phyloP scores from a whole-genome alignment of 2,329 filamentous ascomycete genomes.

The Ophiostoma novo-ulmi region DNA sequence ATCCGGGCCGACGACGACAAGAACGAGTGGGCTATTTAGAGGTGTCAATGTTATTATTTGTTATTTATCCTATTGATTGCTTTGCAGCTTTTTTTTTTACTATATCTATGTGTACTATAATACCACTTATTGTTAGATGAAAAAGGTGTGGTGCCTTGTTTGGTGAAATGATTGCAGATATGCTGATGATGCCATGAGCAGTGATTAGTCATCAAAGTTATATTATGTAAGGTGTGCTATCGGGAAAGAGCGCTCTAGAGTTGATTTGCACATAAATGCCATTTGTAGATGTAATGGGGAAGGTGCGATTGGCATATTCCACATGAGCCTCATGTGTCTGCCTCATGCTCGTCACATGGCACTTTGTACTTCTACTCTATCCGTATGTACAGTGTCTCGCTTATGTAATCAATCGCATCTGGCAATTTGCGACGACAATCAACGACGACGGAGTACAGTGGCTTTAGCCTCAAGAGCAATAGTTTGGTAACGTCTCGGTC shows the following conservation, averaged over 20 bases:
- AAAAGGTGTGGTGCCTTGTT: too few species aligned
- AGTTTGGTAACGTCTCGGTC: neutral
- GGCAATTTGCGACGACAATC: neutral
- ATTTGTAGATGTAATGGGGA: neutral
- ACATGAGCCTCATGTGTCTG: neutral
- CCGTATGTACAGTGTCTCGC: too few species aligned
- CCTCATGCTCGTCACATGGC: neutral
- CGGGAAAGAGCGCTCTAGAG: too few species aligned
- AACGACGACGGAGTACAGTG: neutral
- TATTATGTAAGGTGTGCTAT: too few species aligned
- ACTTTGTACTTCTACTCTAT: neutral
- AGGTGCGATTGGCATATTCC: neutral
- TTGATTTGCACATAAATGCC: neutral
- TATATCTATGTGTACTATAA: neutral
- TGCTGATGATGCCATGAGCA: too few species aligned
- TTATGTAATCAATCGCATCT: neutral
- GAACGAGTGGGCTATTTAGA: slow-evolving; percentile 65
- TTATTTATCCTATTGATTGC: slow-evolving; percentile 14
- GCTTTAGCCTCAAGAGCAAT: neutral
- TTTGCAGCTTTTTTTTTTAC: neutral
- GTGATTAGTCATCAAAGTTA: too few species aligned
- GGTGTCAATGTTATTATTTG: neutral
- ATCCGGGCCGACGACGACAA: slow-evolving; percentile 66
- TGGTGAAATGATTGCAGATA: neutral
- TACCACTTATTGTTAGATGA: slow-evolving; percentile 10